Evolutionary conservation across 257 asterid genomes (phyloP).

Genomic region (Solanum bulbocastanum): DNA sequence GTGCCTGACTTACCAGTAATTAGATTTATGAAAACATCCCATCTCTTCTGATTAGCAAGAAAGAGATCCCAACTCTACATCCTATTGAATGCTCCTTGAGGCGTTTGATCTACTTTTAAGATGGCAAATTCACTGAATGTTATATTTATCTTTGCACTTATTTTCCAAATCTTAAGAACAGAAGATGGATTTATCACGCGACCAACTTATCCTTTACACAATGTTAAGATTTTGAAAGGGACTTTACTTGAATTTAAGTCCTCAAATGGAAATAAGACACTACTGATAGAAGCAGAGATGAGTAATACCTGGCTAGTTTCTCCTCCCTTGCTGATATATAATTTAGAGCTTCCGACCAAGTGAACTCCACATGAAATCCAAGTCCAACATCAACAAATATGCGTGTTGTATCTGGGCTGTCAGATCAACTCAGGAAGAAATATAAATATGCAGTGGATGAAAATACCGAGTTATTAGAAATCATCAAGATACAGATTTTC

Average conservation of each 20-base stretch:
- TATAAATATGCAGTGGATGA: background rate
- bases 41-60: background rate
- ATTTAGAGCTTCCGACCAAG: slow-evolving; percentile 83
- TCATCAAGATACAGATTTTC: background rate
- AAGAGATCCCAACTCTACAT: background rate
- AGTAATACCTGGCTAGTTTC: slow-evolving; percentile 18
- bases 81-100: background rate
- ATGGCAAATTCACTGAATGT: background rate
- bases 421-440: background rate
- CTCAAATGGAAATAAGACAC: background rate
- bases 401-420: slow-evolving; percentile 68
- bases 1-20: background rate
- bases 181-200: background rate
- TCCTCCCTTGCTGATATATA: slow-evolving; percentile 49
- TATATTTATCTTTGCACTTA: background rate
- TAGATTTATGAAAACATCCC: background rate
- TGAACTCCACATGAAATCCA: slow-evolving; percentile 84
- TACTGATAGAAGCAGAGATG: background rate
- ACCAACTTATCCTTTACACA: background rate
- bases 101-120: background rate
- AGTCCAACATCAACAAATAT: slow-evolving; percentile 84
- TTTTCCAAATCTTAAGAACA: background rate
- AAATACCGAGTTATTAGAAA: background rate
- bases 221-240: background rate
- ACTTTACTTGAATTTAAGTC: background rate